These are phyloP conservation scores for Liriodendron chinense DNA, from an alignment of 164 flowering plant genomes.

Conservation along the genomic window DNA sequence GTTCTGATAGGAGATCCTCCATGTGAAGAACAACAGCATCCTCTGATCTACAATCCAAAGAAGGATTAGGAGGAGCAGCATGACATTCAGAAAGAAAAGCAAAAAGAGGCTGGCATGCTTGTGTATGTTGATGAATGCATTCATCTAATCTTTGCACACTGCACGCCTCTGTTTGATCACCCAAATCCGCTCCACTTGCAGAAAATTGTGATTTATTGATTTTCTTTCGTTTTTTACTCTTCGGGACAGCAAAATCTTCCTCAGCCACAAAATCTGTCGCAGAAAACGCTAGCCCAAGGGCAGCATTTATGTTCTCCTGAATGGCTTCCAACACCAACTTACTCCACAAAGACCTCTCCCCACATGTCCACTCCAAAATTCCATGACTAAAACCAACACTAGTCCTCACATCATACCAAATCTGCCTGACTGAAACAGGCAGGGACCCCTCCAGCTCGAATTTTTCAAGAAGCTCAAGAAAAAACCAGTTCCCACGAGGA, in stretches of 20 bases:
- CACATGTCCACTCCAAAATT: conserved; percentile 49
- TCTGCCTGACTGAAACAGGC: conserved; percentile 46
- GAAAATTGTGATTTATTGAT: background rate
- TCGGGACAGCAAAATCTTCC: background rate
- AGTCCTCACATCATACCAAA: conserved; percentile 54
- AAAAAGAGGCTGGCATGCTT: background rate
- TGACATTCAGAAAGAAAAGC: too few species aligned
- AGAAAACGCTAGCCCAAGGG: background rate
- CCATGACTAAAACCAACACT: conserved; percentile 23
- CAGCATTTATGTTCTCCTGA: conserved; percentile 2
- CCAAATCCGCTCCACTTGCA: background rate
- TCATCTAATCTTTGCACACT: background rate
- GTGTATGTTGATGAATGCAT: background rate
- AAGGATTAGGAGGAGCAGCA: background rate
- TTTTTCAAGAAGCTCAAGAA: conserved; percentile 50
- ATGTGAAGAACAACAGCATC: background rate
- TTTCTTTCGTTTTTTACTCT: background rate
- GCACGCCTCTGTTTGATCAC: background rate
- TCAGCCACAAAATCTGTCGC: background rate
- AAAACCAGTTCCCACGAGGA: conserved; percentile 52
- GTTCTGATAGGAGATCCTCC: background rate
- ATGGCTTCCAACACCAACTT: conserved; percentile 29
- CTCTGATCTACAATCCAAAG: background rate
- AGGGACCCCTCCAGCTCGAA: conserved; percentile 21
- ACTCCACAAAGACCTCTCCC: conserved; percentile 33